These are phyloP conservation scores for Aureobasidium lini DNA, from an alignment of 2,329 filamentous ascomycete species.

Conservation along the genomic window DNA sequence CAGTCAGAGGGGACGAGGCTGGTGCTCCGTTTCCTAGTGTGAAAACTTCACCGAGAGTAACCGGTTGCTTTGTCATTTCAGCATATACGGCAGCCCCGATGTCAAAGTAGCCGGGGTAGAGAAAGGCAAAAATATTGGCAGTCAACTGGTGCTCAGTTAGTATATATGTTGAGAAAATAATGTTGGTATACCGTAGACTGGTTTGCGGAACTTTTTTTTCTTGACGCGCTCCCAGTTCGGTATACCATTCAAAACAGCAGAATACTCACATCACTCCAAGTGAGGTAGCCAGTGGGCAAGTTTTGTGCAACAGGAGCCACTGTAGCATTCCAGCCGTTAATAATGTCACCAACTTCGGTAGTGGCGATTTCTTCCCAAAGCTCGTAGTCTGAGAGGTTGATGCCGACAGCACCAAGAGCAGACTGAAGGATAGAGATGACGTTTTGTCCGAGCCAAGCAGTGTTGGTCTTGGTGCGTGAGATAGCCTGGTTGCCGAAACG, in stretches of 20 bases:
- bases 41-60: conserved; percentile 28
- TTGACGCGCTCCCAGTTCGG: too few relatives aligned
- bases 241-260: too few relatives aligned
- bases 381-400: conserved; percentile 21
- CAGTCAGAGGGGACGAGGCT: conserved; percentile 19
- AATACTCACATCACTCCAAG: conserved; percentile 14
- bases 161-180: too few relatives aligned
- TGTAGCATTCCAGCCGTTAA: conserved; percentile 25
- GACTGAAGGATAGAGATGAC: conserved; percentile 40
- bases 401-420: conserved; percentile 25
- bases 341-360: conserved; percentile 18
- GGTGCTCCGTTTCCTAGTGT: conserved; percentile 17
- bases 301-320: conserved; percentile 13
- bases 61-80: conserved; percentile 24
- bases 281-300: conserved; percentile 24
- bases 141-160: too few relatives aligned
- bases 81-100: conserved; percentile 21
- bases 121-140: conserved; percentile 29
- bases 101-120: conserved; percentile 24
- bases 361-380: conserved; percentile 17
- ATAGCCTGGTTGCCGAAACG: conserved; percentile 23
- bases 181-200: too few relatives aligned
- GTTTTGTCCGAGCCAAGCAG: conserved; percentile 21
- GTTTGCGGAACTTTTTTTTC: too few relatives aligned
- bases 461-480: neutral